A percentile compares a stretch with the other conserved stretches of the same genome.
phyloP scores from a whole-genome alignment of 805 yeast genomes.

The Yarrowia sp. region DNA sequence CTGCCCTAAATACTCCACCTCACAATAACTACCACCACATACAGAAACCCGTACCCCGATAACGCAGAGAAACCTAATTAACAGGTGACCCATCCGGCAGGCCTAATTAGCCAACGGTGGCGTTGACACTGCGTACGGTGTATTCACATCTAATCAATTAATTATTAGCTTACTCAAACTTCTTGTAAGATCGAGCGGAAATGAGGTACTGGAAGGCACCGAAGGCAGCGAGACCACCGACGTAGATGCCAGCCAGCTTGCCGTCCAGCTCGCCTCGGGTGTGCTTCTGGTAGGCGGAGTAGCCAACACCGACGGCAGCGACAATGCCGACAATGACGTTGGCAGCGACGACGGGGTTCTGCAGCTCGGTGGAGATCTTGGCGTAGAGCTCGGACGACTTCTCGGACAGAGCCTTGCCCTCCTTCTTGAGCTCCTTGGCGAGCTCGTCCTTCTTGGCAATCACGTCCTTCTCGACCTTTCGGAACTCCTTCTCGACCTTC shows the following conservation, averaged over 20 bases:
- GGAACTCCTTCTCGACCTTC: slow-evolving; percentile 23
- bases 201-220: slow-evolving; percentile 26
- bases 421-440: slow-evolving; percentile 34
- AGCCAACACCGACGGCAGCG: slow-evolving; percentile 29
- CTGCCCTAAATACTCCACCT: too few species aligned
- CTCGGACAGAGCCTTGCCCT: slow-evolving; percentile 32
- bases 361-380: slow-evolving; percentile 28
- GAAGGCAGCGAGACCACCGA: slow-evolving; percentile 25
- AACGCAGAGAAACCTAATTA: slow-evolving; percentile 1
- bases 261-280: slow-evolving; percentile 21
- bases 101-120: background rate
- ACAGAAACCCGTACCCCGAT: slow-evolving; percentile 23
- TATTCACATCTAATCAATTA: slow-evolving; percentile 20
- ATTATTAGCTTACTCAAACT: slow-evolving; percentile 7
- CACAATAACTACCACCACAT: too few species aligned
- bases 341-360: slow-evolving; percentile 33
- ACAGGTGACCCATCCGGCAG: background rate
- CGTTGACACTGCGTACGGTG: too few species aligned
- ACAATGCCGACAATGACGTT: slow-evolving; percentile 30
- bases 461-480: slow-evolving; percentile 35
- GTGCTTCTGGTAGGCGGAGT: slow-evolving; percentile 27
- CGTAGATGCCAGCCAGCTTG: slow-evolving; percentile 24
- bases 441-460: slow-evolving; percentile 35
- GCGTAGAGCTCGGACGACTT: slow-evolving; percentile 13
- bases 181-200: slow-evolving; percentile 15